Conservation (phyloP, 331 rosid species). For the Quercus tomentella region DNA sequence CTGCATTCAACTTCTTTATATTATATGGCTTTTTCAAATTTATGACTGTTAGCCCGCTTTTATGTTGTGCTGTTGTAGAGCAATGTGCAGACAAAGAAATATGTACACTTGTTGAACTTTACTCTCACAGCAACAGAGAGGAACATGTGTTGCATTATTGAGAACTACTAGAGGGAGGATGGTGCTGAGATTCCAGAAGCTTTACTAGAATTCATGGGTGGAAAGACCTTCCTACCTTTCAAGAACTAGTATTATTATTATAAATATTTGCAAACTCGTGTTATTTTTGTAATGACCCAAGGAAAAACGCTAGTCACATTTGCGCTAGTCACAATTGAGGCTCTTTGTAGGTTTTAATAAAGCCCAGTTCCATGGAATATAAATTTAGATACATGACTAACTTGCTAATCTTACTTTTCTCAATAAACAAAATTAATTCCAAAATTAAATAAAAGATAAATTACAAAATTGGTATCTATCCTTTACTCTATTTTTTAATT, state of each 20-base stretch:
- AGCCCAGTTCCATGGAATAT: no score
- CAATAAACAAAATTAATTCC: no score
- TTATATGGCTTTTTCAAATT: background rate
- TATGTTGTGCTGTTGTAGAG: constrained; percentile 43
- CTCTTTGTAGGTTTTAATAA: no score
- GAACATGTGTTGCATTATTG: constrained; percentile 90
- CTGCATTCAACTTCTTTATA: background rate
- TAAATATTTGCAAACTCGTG: no score
- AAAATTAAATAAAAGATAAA: no score
- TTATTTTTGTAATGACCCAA: no score
- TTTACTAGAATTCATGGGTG: constrained; percentile 69
- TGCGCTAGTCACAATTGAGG: no score
- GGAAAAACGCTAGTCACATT: fast-evolving
- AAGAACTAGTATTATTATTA: constrained; percentile 18
- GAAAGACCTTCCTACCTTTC: constrained; percentile 79
- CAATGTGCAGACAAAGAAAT: constrained; percentile 78
- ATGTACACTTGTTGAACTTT: constrained; percentile 78
- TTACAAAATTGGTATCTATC: no score
- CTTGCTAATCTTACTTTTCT: no score
- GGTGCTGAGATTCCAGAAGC: constrained; percentile 82
- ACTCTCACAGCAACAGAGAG: constrained; percentile 93
- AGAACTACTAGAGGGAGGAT: constrained; percentile 85
- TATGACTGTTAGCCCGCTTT: constrained; percentile 4
- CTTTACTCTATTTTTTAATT: no score
- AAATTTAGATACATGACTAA: no score